These are phyloP conservation scores for Rusavskia elegans DNA, from an alignment of 495 filamentous ascomycete species.

Conservation along the genomic window DNA sequence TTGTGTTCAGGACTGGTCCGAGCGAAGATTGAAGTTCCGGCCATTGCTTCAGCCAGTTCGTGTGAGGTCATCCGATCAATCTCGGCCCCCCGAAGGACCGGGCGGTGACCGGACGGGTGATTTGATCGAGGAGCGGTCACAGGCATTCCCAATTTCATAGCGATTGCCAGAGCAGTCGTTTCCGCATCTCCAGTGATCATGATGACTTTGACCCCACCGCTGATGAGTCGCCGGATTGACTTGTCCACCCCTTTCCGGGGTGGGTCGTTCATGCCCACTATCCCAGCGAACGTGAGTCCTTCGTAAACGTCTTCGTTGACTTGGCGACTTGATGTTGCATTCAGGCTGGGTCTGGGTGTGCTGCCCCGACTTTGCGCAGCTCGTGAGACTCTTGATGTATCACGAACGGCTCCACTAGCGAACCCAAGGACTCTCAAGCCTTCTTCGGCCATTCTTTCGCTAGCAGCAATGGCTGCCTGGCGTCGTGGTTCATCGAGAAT, in stretches of 20 bases:
- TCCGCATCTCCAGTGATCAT: conserved; percentile 98
- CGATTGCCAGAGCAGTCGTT: conserved; percentile 85
- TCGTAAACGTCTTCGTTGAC: conserved; percentile 59
- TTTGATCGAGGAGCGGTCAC: conserved; percentile 24
- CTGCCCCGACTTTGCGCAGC: conserved; percentile 27
- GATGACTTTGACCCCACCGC: conserved; percentile 85
- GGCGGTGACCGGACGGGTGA: conserved; percentile 25
- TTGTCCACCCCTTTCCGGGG: conserved; percentile 78
- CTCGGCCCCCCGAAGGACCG: conserved; percentile 77
- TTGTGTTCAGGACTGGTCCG: conserved; percentile 96
- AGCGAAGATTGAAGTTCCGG: conserved; percentile 82
- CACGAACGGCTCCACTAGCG: conserved; percentile 51
- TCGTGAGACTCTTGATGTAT: conserved; percentile 13
- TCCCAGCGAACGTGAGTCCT: conserved; percentile 73
- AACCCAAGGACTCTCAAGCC: conserved; percentile 88
- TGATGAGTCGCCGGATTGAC: conserved; percentile 79
- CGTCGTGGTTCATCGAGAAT: conserved; percentile 66
- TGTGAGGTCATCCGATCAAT: conserved; percentile 77
- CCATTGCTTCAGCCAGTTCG: conserved; percentile 68
- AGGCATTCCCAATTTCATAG: conserved; percentile 83
- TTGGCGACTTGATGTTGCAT: conserved; percentile 18
- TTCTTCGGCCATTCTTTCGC: conserved; percentile 77
- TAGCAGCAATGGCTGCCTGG: conserved; percentile 60
- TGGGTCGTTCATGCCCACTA: conserved; percentile 95
- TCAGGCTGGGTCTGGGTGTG: conserved; percentile 28